Base-by-base conservation (phyloP, 805 yeast species). In the Myxozyma geophila region DNA sequence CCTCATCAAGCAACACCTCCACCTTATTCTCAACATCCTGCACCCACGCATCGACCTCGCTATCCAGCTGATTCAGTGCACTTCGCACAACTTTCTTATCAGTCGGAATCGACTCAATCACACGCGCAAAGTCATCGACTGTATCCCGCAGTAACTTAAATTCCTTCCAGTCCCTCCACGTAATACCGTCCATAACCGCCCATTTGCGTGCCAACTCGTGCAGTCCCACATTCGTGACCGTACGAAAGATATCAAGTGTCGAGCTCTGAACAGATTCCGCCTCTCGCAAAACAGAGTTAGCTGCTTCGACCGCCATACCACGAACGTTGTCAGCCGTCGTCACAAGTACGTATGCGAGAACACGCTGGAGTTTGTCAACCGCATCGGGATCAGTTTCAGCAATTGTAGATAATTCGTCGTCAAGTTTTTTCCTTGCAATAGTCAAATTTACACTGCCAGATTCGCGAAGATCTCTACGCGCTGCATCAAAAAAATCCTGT, bases 111-210 rank as follows among this genome's bases (percentile, higher is more conserved):
- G 51, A 49, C 46, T 28, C 46, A 39, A 65, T 59, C 53, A 65
- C 59, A 10, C 40, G 19, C 35, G 60, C 48, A 49, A 65, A 65
- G 36, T 63, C 68, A 15, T 60, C 62, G 10, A 63, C 67, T 50
- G 54, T 60, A 12, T 64, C 54, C 19, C 54, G 39, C 23, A 65
- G 60, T 33, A 23, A 9, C 48, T 55, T 51, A 23, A 63, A 65
- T 44, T 65, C 67, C 47, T 64, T 62, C 68, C 68, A 65, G 40
- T 65, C 68, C 37, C 48, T 36, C 68, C 68, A 65, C 17, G 68
- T 63, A 10, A 65, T 57, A 19, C 58, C 64, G 46, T 63, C 68
- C 58, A 55, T 58, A 9, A 55, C 50, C 6, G 68, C 64, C 68
- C 68, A 65, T 28, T 63, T 65, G 7, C 64, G 60, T 13, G 63